Percentiles rank a stretch among this genome's conserved stretches.
Evolutionary conservation across 2,329 filamentous ascomycete species (phyloP).

Genomic region (Sarocladium strictum): DNA sequence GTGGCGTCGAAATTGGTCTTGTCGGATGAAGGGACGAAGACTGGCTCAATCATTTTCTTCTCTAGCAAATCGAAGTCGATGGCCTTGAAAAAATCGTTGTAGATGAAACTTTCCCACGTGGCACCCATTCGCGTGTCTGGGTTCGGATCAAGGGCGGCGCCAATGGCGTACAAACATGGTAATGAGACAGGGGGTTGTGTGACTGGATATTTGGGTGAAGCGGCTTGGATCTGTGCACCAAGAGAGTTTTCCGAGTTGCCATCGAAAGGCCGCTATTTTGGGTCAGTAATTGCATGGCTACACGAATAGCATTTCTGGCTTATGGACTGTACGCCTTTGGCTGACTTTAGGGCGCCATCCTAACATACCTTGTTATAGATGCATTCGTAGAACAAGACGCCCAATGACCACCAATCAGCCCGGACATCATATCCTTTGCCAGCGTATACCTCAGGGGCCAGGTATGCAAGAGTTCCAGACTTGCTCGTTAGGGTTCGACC

Average conservation of each 20-base stretch:
- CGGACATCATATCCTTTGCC: constrained; percentile 84
- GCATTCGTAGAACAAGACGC: constrained; percentile 98
- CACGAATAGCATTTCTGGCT: neutral
- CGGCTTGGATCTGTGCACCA: constrained; percentile 73
- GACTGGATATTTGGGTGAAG: constrained; percentile 80
- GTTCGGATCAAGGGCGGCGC: constrained; percentile 74
- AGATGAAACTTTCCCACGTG: constrained; percentile 77
- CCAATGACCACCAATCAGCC: constrained; percentile 98
- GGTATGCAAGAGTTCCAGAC: constrained; percentile 90
- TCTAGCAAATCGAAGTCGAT: constrained; percentile 83
- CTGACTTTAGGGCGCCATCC: neutral
- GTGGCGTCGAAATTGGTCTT: constrained; percentile 99
- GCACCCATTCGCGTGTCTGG: constrained; percentile 77
- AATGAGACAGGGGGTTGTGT: constrained; percentile 87
- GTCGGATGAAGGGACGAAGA: constrained; percentile 89
- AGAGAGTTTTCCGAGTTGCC: constrained; percentile 79
- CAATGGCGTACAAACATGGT: constrained; percentile 83
- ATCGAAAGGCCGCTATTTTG: constrained; percentile 79
- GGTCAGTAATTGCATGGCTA: constrained; percentile 7
- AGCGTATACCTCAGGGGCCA: constrained; percentile 91
- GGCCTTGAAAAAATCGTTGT: constrained; percentile 81
- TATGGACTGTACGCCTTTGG: too few relatives aligned
- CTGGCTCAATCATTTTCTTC: constrained; percentile 79
- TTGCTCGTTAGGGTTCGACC: constrained; percentile 86
- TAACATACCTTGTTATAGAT: constrained; percentile 88